These are phyloP conservation scores for Litsea cubeba DNA, from an alignment of 164 flowering plant genomes.

Conservation along the genomic window DNA sequence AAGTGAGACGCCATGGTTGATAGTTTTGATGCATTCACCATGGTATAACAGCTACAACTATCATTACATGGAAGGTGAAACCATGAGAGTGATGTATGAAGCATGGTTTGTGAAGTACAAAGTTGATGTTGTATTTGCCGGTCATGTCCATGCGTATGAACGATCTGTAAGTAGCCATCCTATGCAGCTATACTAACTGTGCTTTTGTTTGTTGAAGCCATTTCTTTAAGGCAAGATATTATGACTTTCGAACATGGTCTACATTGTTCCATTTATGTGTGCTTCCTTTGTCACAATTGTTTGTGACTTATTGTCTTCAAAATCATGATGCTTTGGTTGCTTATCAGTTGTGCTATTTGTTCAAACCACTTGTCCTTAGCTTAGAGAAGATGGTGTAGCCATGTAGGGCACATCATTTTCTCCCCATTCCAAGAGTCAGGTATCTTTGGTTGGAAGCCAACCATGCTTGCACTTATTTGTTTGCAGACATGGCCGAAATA, in stretches of 20 bases:
- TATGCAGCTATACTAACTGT: neutral
- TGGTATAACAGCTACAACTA: constrained; percentile 43
- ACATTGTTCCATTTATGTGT: neutral
- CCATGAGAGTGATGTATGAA: constrained; percentile 56
- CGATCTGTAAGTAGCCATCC: constrained; percentile 34
- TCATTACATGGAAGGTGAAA: constrained; percentile 64
- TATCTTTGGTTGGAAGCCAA: too few species aligned
- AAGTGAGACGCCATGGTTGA: constrained; percentile 47
- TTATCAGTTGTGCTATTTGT: neutral
- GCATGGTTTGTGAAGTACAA: constrained; percentile 53
- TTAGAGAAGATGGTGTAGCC: too few species aligned
- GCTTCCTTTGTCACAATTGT: neutral
- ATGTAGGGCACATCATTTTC: too few species aligned
- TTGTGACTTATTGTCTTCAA: neutral
- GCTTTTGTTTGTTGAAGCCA: neutral
- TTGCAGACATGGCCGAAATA: too few species aligned
- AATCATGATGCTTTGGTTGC: neutral
- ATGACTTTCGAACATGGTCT: neutral
- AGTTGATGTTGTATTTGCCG: constrained; percentile 54
- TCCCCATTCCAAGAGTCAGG: too few species aligned
- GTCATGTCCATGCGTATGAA: constrained; percentile 63
- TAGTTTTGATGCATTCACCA: constrained; percentile 40
- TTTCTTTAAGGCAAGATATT: neutral
- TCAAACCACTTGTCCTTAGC: neutral
- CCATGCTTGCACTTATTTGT: too few species aligned